These are phyloP conservation scores for Plasmopara viticola DNA, from an alignment of 352 stramenopile genomes.

Conservation along the genomic window DNA sequence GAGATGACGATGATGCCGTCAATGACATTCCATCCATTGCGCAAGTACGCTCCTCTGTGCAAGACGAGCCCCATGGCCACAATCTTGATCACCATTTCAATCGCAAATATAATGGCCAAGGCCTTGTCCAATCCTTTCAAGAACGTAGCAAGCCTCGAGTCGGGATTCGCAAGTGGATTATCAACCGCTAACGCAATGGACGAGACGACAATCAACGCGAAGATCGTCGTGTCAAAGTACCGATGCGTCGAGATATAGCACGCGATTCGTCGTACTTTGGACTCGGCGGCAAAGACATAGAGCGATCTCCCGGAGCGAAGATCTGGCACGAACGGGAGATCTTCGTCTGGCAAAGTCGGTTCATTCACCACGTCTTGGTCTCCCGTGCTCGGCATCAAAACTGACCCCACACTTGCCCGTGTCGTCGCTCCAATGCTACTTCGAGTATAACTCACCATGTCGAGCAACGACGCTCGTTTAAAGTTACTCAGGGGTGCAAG, in stretches of 20 bases:
- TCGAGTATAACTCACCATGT: slow-evolving; percentile 11
- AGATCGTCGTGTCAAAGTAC: slow-evolving; percentile 76
- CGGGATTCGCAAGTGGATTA: slow-evolving; percentile 66
- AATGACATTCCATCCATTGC: slow-evolving; percentile 86
- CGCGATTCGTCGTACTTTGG: slow-evolving; percentile 27
- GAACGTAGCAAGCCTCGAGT: slow-evolving; percentile 28
- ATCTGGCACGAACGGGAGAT: not conserved
- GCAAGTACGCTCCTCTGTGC: slow-evolving; percentile 71
- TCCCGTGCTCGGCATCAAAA: slow-evolving; percentile 6
- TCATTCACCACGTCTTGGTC: slow-evolving; percentile 2
- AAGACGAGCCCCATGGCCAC: slow-evolving; percentile 72
- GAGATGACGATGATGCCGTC: slow-evolving; percentile 85
- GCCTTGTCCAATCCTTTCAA: slow-evolving; percentile 66
- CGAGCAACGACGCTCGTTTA: slow-evolving; percentile 4
- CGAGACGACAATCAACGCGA: slow-evolving; percentile 77
- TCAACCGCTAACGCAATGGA: slow-evolving; percentile 84
- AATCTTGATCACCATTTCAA: slow-evolving; percentile 89
- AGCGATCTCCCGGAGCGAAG: slow-evolving; percentile 22
- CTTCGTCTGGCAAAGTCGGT: slow-evolving; percentile 5
- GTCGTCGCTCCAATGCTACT: slow-evolving; percentile 14
- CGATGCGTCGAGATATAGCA: slow-evolving; percentile 53
- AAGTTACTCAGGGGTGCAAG: slow-evolving; percentile 2
- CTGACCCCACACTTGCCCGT: slow-evolving; percentile 11
- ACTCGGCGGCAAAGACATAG: slow-evolving; percentile 46
- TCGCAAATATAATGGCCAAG: slow-evolving; percentile 73